Evolutionary conservation across 2,329 filamentous ascomycete species (phyloP), one percentile per base, ranked within the genome.

Genomic region (Epichloe bromicola): DNA sequence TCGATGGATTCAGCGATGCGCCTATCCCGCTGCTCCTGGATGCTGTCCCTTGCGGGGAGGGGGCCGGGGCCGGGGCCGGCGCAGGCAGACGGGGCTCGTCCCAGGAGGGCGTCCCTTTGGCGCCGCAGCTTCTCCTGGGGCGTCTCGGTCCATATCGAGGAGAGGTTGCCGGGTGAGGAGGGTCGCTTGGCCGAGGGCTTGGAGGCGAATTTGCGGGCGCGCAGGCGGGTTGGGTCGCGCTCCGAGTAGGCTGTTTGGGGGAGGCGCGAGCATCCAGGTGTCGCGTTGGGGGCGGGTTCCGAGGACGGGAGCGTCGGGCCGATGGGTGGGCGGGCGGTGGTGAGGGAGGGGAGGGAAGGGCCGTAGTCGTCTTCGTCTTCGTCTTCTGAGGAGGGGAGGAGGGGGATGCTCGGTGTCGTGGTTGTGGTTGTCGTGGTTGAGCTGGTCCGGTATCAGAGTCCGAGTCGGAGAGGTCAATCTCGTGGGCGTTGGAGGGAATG

Each of bases 141-240:
- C 8, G 88, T 95, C 66, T 97, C 91, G 1, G 88, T 90, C 91
- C 91, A 97, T 42, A 91, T 80, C 20, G 80, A 81, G 61, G 79
- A 77, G 44, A 88, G 75, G 4, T 26, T 26, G 4, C 64, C 66
- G 10, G 23, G 23, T 6, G 23, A 58, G 10, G 59, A n/a, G n/a
- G n/a, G n/a, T n/a, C n/a, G 54, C 0, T 58, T 50, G 1, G 64
- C 59, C 4, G 64, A 62, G 3, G 69, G 70, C 4, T 78, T 76
- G 38, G 85, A 85, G 48, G 88, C 82, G 71, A 96, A 97, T 57
- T 87, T 89, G 54, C 88, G 83, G 56, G 81, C 83, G 59, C 84
- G 82, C 53, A 91, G 73, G 66, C 90, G 90, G 4, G 88, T 91
- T 1, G 91, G 88, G 67, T 96, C 90, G 58, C 70, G 86, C 71